phyloP scores from a whole-genome alignment of 352 stramenopile species.

The Blastocystis sp. region DNA sequence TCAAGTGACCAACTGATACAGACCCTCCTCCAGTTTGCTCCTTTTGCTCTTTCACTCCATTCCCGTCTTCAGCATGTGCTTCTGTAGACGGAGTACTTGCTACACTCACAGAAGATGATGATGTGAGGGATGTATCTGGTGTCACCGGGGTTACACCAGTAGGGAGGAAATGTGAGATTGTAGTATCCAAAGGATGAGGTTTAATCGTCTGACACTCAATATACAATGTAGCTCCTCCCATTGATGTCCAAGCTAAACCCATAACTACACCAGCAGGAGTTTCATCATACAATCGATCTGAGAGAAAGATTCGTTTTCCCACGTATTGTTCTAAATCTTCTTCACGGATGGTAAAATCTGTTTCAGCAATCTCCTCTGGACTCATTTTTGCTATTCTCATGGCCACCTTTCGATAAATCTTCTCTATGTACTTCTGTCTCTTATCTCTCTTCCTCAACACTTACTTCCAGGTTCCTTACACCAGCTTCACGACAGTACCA shows the following conservation, averaged over 20 bases:
- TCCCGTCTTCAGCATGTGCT: not conserved
- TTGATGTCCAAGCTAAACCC: constrained; percentile 93
- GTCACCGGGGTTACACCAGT: not conserved
- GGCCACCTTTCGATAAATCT: constrained; percentile 92
- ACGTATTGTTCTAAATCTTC: constrained; percentile 93
- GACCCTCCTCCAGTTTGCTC: not conserved
- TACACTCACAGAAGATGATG: not conserved
- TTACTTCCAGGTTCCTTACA: constrained; percentile 80
- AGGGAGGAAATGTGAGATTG: not conserved
- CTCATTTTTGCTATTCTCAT: constrained; percentile 83
- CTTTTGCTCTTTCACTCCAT: not conserved
- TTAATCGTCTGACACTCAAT: constrained; percentile 76
- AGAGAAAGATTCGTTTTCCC: constrained; percentile 91
- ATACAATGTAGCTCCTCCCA: constrained; percentile 94
- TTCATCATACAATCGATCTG: constrained; percentile 89
- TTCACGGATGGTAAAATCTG: constrained; percentile 80
- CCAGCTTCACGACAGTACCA: constrained; percentile 92
- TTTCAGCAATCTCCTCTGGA: constrained; percentile 55
- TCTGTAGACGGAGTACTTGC: not conserved
- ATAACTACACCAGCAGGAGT: constrained; percentile 89
- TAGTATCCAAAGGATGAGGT: constrained; percentile 41
- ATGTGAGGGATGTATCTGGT: not conserved
- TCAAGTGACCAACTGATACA: constrained; percentile 67
- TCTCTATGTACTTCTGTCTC: constrained; percentile 88
- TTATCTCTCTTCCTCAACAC: not conserved